Evolutionary conservation across 1,284 basidiomycete species (phyloP).

Genomic region (Rhodotorula glutinis): DNA sequence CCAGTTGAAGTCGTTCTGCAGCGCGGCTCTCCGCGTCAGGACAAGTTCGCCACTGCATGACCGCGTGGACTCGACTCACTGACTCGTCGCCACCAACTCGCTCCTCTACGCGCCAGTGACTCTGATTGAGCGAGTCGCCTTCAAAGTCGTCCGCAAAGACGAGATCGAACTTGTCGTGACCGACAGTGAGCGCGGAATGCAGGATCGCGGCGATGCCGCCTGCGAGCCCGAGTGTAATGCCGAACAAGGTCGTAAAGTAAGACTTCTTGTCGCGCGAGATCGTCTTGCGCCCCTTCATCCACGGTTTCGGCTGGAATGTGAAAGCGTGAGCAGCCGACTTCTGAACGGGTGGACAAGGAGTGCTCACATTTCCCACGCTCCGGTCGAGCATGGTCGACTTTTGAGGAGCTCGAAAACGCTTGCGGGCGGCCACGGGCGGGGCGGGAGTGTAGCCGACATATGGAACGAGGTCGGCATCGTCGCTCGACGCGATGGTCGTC

Average conservation of each 20-base stretch:
- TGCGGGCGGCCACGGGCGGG: background rate
- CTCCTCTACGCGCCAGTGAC: slow-evolving; percentile 22
- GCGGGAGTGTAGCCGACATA: background rate
- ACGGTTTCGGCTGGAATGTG: slow-evolving; percentile 15
- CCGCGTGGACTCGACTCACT: background rate
- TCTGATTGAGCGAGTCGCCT: slow-evolving; percentile 14
- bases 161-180: slow-evolving; percentile 10
- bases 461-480: background rate
- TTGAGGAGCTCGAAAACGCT: slow-evolving; percentile 26
- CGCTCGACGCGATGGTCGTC: slow-evolving; percentile 1
- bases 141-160: slow-evolving; percentile 21
- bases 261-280: slow-evolving; percentile 28
- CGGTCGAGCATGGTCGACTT: slow-evolving; percentile 18
- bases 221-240: slow-evolving; percentile 15
- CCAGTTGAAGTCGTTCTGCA: slow-evolving; percentile 26
- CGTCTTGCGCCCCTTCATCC: slow-evolving; percentile 30
- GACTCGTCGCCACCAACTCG: slow-evolving; percentile 26
- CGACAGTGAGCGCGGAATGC: slow-evolving; percentile 4
- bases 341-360: too few species aligned
- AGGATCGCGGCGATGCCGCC: slow-evolving; percentile 10
- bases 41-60: too few species aligned
- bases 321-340: background rate
- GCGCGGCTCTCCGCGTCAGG: too few species aligned
- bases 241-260: slow-evolving; percentile 26
- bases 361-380: slow-evolving; percentile 7